Base-by-base conservation (phyloP, 768 basidiomycete species). In the Leccinum arenicola region DNA sequence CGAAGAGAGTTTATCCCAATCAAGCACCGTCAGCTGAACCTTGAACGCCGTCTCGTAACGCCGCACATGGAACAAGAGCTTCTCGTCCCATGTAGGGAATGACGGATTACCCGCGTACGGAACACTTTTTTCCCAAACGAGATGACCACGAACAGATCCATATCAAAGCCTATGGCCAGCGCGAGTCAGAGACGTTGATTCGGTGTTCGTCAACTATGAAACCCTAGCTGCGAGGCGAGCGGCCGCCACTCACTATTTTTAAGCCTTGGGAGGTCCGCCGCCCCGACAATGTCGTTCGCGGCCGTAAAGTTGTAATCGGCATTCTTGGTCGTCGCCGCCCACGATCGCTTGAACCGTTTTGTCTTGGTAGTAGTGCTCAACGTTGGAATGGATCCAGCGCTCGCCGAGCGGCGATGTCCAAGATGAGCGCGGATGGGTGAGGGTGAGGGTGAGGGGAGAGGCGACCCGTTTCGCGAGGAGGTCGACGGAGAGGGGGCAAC, bases 121-220 rank as follows among this genome's bases (percentile, higher is more conserved):
- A 27, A 27, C 27, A 27, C 27, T 27, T 27, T 27, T 27, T 27
- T 7, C 27, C 27, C 27, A 29, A 29, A 8, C 27, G 23, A 93
- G 62, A 95, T 83, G 61, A 99, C 94, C 23, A 93, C 91, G 68
- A 98, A 98, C 0, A 95, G 95, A 67, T 98, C 95, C 95, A 98
- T 97, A 70, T 98, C 95, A 83, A 88, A 95, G 0, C 91, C 91
- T 0, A 35, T 10, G 8, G 17, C 14, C 1, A 7, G 23, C 4
- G 14, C 23, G 8, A 54, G 17, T 10, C 23, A 56, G 45, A 53
- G 11, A 23, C 23, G 3, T 35, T 23, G 27, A 11, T 51, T 40
- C 4, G 9, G 17, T 3, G 40, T 40, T 58, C 35, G 56, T 57
- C 52, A 51, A 23, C 21, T 21, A 33, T 17, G n/a, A n/a, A 40